These are phyloP conservation scores for Podosphaera xanthii DNA, from an alignment of 2,329 filamentous ascomycete genomes.

Conservation along the genomic window DNA sequence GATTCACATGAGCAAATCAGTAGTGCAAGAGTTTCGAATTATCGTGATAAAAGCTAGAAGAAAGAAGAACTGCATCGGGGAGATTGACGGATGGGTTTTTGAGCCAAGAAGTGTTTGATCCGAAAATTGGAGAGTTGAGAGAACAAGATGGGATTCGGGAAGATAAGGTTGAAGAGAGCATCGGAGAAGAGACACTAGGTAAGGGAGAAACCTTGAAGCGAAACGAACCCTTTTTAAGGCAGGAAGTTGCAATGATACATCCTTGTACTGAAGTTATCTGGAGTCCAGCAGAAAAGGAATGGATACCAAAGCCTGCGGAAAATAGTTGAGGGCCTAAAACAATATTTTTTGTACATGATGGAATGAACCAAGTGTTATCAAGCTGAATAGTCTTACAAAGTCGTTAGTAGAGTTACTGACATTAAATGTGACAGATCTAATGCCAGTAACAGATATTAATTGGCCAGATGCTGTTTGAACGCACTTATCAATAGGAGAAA, in stretches of 20 bases:
- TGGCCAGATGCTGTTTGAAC: background rate
- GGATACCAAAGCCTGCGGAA: background rate
- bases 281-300: background rate
- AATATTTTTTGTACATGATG: background rate
- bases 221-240: background rate
- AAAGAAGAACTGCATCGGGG: too few relatives aligned
- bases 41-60: too few relatives aligned
- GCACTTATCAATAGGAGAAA: background rate
- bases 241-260: background rate
- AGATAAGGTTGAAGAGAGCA: background rate
- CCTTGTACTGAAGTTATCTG: background rate
- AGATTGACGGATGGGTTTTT: too few relatives aligned
- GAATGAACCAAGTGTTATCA: background rate
- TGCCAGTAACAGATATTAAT: background rate
- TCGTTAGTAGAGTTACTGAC: background rate
- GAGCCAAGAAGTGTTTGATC: background rate
- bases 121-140: background rate
- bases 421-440: background rate
- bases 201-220: background rate
- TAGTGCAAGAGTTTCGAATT: background rate
- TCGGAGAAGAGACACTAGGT: background rate
- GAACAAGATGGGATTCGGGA: background rate
- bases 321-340: background rate
- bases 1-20: background rate
- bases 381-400: background rate